Conservation (phyloP, 2,329 filamentous ascomycete species). For the Sclerotinia spermophila region DNA sequence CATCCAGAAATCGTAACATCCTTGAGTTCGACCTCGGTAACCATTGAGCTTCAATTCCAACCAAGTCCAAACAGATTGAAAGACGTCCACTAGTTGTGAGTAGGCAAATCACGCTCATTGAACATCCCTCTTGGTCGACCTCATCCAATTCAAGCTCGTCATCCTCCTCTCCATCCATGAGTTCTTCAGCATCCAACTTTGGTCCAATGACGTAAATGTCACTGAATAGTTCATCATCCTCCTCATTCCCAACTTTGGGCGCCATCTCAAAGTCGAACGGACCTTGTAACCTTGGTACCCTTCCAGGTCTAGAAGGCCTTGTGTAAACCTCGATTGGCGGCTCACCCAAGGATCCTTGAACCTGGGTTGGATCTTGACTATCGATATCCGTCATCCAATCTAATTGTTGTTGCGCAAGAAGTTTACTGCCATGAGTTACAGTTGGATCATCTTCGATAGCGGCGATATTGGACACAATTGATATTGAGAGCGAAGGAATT, state of each 20-base stretch:
- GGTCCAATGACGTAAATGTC: constrained; percentile 62
- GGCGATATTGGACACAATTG: constrained; percentile 71
- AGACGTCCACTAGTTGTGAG: constrained; percentile 59
- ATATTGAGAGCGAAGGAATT: constrained; percentile 77
- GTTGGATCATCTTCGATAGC: constrained; percentile 57
- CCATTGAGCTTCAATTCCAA: constrained; percentile 64
- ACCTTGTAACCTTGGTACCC: constrained; percentile 58
- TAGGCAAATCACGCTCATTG: constrained; percentile 56
- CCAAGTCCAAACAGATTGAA: constrained; percentile 58
- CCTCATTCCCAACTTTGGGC: constrained; percentile 49
- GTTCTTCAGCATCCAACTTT: constrained; percentile 55
- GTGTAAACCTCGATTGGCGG: constrained; percentile 52
- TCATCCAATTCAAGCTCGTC: constrained; percentile 53
- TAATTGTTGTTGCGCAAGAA: constrained; percentile 60
- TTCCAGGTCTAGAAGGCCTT: constrained; percentile 54
- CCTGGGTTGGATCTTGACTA: constrained; percentile 55
- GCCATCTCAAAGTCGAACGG: constrained; percentile 55
- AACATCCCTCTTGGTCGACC: constrained; percentile 56
- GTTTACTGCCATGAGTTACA: constrained; percentile 50
- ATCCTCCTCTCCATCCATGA: constrained; percentile 64
- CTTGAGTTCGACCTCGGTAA: constrained; percentile 53
- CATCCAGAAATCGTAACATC: constrained; percentile 40
- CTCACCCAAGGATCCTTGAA: constrained; percentile 50
- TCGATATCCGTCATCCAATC: constrained; percentile 67
- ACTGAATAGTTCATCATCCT: constrained; percentile 53